These are phyloP conservation scores for Pichia kluyveri DNA, from an alignment of 805 yeast species.

Conservation along the genomic window DNA sequence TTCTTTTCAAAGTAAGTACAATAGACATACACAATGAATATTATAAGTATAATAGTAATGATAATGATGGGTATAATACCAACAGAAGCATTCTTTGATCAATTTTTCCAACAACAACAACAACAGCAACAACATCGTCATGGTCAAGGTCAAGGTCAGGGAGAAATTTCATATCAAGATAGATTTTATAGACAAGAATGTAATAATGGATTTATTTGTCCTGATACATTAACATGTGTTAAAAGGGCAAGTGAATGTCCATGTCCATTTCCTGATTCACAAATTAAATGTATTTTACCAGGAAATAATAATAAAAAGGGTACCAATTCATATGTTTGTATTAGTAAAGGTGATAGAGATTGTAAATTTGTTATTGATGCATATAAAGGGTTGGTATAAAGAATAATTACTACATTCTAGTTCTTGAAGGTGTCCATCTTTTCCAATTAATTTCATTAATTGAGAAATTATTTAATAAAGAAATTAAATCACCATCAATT, in stretches of 20 bases:
- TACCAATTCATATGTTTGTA: slow-evolving; percentile 48
- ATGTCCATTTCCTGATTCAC: slow-evolving; percentile 82
- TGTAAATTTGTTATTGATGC: slow-evolving; percentile 82
- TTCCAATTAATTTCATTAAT: slow-evolving; percentile 61
- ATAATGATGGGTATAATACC: neutral
- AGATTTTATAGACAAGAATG: neutral
- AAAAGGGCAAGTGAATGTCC: slow-evolving; percentile 66
- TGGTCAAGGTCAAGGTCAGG: slow-evolving; percentile 11
- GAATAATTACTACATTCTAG: slow-evolving; percentile 51
- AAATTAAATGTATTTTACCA: slow-evolving; percentile 65
- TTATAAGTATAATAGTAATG: too few species aligned
- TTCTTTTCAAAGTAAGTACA: too few species aligned
- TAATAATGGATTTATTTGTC: slow-evolving; percentile 55
- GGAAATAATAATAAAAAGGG: neutral
- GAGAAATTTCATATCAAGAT: neutral
- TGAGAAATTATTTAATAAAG: slow-evolving; percentile 30
- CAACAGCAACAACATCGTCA: slow-evolving; percentile 19
- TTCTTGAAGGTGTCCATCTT: slow-evolving; percentile 82
- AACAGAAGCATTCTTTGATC: slow-evolving; percentile 16
- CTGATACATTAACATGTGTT: slow-evolving; percentile 77
- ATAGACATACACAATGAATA: too few species aligned
- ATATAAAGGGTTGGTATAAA: slow-evolving; percentile 39
- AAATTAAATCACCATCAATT: slow-evolving; percentile 13
- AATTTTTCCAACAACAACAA: slow-evolving; percentile 11
- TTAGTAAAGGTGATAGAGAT: slow-evolving; percentile 70